phyloP scores from a whole-genome alignment of 345 rosid species.

The Kernera saxatilis region DNA sequence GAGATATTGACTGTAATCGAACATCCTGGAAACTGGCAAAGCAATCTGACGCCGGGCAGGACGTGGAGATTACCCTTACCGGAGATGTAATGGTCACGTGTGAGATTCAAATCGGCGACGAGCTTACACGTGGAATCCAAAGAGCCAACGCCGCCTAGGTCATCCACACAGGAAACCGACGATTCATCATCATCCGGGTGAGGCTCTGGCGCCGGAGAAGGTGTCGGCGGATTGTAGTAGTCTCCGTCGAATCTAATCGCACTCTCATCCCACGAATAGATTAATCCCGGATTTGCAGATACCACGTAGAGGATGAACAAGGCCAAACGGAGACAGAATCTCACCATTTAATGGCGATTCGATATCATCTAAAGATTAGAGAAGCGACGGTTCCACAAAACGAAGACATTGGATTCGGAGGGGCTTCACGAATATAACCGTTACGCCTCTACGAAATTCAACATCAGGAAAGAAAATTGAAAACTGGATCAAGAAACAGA shows the following conservation, averaged over 20 bases:
- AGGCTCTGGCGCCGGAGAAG: slow-evolving; percentile 74
- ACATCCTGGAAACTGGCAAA: slow-evolving; percentile 56
- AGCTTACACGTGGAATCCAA: slow-evolving; percentile 83
- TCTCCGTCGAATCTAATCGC: slow-evolving; percentile 42
- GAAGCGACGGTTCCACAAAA: neutral
- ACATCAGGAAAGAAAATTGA: neutral
- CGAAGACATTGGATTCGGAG: neutral
- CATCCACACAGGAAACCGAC: slow-evolving; percentile 73
- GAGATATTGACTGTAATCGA: slow-evolving; percentile 55
- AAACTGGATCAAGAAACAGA: neutral
- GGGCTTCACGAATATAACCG: slow-evolving; percentile 5
- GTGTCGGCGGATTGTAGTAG: slow-evolving; percentile 70
- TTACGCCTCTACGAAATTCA: slow-evolving; percentile 1
- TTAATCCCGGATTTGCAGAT: neutral
- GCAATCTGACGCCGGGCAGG: slow-evolving; percentile 58
- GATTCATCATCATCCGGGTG: slow-evolving; percentile 42
- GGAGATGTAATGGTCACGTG: slow-evolving; percentile 55
- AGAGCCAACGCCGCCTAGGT: slow-evolving; percentile 81
- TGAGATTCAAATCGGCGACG: slow-evolving; percentile 73
- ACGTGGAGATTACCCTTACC: slow-evolving; percentile 76
- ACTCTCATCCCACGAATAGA: slow-evolving; percentile 2
- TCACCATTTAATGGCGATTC: slow-evolving; percentile 9
- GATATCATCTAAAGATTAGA: slow-evolving; percentile 1
- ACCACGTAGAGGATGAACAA: slow-evolving; percentile 14
- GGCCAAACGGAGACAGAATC: slow-evolving; percentile 6